Evolutionary conservation across 1,284 basidiomycete genomes (phyloP).

Genomic region (Takashimella tepidaria): DNA sequence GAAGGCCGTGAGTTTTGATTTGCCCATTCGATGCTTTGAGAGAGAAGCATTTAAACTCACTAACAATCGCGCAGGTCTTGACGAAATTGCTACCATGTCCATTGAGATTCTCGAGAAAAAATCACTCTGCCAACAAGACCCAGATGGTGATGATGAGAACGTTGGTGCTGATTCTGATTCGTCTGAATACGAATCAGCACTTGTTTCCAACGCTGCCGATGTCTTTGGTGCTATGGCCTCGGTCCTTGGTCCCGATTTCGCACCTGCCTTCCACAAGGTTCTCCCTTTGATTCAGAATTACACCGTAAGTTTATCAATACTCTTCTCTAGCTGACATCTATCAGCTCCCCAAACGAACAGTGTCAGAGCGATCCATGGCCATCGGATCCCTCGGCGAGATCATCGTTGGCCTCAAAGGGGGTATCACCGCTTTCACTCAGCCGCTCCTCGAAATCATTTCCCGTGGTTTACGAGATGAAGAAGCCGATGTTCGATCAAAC

Average conservation of each 20-base stretch:
- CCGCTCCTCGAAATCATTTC: constrained; percentile 76
- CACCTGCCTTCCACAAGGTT: constrained; percentile 77
- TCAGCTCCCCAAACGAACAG: constrained; percentile 75
- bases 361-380: constrained; percentile 87
- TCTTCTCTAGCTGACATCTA: not conserved
- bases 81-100: constrained; percentile 71
- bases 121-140: constrained; percentile 91
- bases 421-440: constrained; percentile 76
- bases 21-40: not conserved
- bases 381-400: constrained; percentile 95
- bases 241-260: constrained; percentile 79
- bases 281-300: constrained; percentile 87
- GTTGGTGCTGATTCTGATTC: constrained; percentile 61
- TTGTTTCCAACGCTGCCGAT: constrained; percentile 91
- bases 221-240: constrained; percentile 87
- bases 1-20: constrained; percentile 52
- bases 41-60: not conserved
- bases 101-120: constrained; percentile 84
- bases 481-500: constrained; percentile 91
- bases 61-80: constrained; percentile 56
- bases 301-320: constrained; percentile 60
- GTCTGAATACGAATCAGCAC: constrained; percentile 93
- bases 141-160: constrained; percentile 86
- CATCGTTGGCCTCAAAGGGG: constrained; percentile 82
- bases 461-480: constrained; percentile 74